A percentile compares a stretch with the other conserved stretches of the same genome.
Conservation (phyloP, 225 moss, liverwort and hornwort species). For the Anthoceros angustus region DNA sequence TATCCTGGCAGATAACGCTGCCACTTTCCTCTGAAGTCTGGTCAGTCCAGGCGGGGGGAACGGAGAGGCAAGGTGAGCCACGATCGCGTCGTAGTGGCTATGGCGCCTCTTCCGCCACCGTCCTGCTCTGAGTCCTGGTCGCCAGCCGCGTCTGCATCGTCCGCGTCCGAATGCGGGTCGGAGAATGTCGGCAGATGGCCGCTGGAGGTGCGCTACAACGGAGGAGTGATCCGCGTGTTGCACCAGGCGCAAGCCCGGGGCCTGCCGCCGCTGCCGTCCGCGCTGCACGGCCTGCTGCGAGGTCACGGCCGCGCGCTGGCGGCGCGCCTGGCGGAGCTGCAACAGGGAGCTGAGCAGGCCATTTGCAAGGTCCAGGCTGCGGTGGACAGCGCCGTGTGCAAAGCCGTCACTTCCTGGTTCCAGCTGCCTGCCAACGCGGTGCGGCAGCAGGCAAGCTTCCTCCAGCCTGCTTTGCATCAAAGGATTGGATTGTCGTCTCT, state of each 20-base stretch:
- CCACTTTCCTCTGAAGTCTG: too few relatives aligned
- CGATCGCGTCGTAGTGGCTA: neutral
- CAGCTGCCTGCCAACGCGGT: neutral
- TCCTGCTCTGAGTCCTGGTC: neutral
- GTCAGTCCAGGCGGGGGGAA: neutral
- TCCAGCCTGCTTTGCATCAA: too few relatives aligned
- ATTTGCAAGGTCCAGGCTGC: neutral
- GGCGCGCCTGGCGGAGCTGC: neutral
- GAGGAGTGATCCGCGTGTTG: neutral
- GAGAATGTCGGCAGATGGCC: neutral
- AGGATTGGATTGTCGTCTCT: too few relatives aligned
- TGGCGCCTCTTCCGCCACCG: neutral
- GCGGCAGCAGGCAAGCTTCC: neutral
- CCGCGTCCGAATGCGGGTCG: neutral
- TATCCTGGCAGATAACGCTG: too few relatives aligned
- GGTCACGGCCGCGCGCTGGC: neutral
- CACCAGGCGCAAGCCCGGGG: neutral
- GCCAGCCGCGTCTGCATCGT: neutral
- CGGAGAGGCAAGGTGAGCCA: neutral
- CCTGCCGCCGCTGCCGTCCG: neutral
- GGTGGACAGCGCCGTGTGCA: neutral
- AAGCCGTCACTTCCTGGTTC: neutral
- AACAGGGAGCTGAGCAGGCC: neutral
- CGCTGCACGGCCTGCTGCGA: neutral
- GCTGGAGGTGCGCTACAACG: neutral